Evolutionary conservation across 2,329 filamentous ascomycete species (phyloP).

Genomic region (Pseudogymnoascus sp.): DNA sequence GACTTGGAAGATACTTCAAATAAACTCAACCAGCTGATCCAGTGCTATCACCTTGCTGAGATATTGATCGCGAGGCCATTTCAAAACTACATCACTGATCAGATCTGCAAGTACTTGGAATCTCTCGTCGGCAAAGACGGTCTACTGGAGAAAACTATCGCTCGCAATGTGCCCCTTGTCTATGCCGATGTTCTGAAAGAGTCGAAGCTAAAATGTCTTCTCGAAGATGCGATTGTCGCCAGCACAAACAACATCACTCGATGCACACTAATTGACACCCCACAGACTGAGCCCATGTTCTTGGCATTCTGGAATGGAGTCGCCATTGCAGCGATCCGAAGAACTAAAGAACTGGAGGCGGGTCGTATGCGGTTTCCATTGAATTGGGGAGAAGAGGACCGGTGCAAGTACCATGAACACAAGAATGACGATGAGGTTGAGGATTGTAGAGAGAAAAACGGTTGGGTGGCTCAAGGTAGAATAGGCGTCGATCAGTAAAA

Average conservation of each 20-base stretch:
- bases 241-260: neutral
- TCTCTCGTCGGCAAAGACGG: neutral
- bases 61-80: neutral
- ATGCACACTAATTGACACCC: neutral
- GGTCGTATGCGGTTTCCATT: neutral
- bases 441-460: neutral
- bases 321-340: neutral
- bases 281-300: neutral
- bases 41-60: neutral
- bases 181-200: neutral
- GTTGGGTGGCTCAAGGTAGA: neutral
- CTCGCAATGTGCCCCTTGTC: neutral
- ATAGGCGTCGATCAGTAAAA: neutral
- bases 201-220: neutral
- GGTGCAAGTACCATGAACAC: neutral
- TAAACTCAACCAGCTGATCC: neutral
- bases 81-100: neutral
- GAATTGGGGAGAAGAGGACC: neutral
- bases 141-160: neutral
- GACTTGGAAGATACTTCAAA: neutral
- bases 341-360: neutral
- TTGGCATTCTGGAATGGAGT: neutral
- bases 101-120: neutral
- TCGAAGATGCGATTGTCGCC: neutral
- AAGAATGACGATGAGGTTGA: neutral